A percentile compares a stretch with the other conserved stretches of the same genome.
Evolutionary conservation across 2,329 filamentous ascomycete species (phyloP).

Genomic region (Shiraia sp.): DNA sequence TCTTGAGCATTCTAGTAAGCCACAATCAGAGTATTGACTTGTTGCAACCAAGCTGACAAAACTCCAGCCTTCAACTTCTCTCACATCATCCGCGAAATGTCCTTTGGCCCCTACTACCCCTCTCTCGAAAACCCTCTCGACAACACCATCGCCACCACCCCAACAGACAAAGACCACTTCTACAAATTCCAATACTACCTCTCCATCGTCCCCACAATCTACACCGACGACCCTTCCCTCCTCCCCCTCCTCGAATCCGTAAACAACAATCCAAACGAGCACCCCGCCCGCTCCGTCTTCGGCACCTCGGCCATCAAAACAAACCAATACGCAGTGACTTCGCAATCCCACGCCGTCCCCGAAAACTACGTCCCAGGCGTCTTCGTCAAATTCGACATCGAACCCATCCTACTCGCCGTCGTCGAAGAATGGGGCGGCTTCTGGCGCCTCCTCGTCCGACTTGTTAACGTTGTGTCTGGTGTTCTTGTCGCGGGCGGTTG

Average conservation of each 20-base stretch:
- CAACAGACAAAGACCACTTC: constrained; percentile 74
- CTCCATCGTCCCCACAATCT: constrained; percentile 91
- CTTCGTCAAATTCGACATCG: constrained; percentile 99
- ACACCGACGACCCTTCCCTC: constrained; percentile 59
- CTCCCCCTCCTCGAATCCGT: constrained; percentile 54
- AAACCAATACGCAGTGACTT: constrained; percentile 97
- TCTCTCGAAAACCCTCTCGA: constrained; percentile 93
- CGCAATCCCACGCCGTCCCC: constrained; percentile 73
- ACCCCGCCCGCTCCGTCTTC: constrained; percentile 44
- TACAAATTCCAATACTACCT: constrained; percentile 98
- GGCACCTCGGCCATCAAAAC: constrained; percentile 71
- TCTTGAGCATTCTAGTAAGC: constrained; percentile 78
- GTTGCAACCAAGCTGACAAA: constrained; percentile 7
- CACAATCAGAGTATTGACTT: neutral
- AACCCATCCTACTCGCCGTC: constrained; percentile 87
- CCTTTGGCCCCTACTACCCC: constrained; percentile 96
- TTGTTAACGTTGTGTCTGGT: constrained; percentile 89
- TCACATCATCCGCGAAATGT: constrained; percentile 93
- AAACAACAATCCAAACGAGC: constrained; percentile 36
- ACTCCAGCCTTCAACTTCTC: constrained; percentile 89
- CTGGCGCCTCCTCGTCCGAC: constrained; percentile 73
- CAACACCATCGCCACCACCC: constrained; percentile 84
- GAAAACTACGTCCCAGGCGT: constrained; percentile 80
- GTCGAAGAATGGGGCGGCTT: constrained; percentile 79
- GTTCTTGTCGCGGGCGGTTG: constrained; percentile 93